Percentiles rank a stretch among this genome's conserved stretches.
Conservation (phyloP, 148 eudicot genomes). For the Chenopodium suecicum region DNA sequence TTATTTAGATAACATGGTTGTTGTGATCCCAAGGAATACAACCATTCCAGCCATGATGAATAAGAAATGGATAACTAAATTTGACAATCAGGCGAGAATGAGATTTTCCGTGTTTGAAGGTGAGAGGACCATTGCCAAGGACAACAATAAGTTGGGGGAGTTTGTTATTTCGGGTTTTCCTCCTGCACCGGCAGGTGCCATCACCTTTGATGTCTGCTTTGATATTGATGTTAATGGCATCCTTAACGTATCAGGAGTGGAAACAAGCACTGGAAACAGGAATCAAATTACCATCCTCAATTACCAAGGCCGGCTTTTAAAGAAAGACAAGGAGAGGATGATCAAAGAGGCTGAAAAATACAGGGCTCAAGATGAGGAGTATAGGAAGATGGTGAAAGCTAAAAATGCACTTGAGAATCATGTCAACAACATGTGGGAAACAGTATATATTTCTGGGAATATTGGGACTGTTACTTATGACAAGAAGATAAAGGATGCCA, state of each 20-base stretch:
- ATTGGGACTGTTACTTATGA: too few relatives aligned
- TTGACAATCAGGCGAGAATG: background rate
- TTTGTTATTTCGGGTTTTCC: slow-evolving; percentile 11
- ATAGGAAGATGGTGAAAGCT: background rate
- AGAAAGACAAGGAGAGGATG: slow-evolving; percentile 21
- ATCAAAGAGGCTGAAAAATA: slow-evolving; percentile 28
- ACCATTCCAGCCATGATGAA: slow-evolving; percentile 7
- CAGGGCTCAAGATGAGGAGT: slow-evolving; percentile 21
- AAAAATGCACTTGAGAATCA: background rate
- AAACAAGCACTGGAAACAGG: background rate
- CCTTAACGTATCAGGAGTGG: slow-evolving; percentile 19
- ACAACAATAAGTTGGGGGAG: slow-evolving; percentile 22
- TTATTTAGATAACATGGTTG: background rate
- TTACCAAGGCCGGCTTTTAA: background rate
- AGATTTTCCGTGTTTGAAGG: slow-evolving; percentile 15
- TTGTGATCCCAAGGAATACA: slow-evolving; percentile 20
- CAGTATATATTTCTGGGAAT: too few relatives aligned
- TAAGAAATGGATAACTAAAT: background rate
- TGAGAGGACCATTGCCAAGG: slow-evolving; percentile 12
- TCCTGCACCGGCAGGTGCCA: slow-evolving; percentile 11
- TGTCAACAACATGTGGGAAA: background rate
- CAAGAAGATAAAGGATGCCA: too few relatives aligned
- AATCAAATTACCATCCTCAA: slow-evolving; percentile 19
- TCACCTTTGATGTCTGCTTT: slow-evolving; percentile 10
- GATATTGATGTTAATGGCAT: slow-evolving; percentile 25